These are phyloP conservation scores for Fusarium hainanense DNA, from an alignment of 2,329 filamentous ascomycete species.

Conservation along the genomic window DNA sequence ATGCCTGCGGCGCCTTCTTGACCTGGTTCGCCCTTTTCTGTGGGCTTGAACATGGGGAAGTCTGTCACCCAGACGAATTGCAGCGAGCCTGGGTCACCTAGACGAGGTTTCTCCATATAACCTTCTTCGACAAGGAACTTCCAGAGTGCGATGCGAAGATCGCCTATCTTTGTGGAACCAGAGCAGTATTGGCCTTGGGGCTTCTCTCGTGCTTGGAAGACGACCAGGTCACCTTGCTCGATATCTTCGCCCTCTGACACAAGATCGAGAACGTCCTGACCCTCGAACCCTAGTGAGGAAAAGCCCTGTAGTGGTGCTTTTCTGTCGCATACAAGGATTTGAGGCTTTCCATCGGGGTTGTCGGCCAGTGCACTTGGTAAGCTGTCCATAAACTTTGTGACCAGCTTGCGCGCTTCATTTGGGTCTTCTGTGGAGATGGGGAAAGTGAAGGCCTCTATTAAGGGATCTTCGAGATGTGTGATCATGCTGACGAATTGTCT, in stretches of 20 bases:
- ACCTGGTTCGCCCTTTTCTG: constrained; percentile 71
- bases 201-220: constrained; percentile 81
- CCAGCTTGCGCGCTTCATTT: constrained; percentile 69
- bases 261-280: constrained; percentile 66
- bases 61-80: constrained; percentile 86
- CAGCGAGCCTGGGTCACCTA: constrained; percentile 59
- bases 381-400: constrained; percentile 76
- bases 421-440: constrained; percentile 63
- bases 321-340: constrained; percentile 79
- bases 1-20: constrained; percentile 86
- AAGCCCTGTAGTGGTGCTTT: constrained; percentile 80
- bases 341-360: constrained; percentile 82
- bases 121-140: constrained; percentile 72
- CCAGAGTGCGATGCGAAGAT: constrained; percentile 77
- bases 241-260: constrained; percentile 57
- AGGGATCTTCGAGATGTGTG: constrained; percentile 72
- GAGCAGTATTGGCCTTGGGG: constrained; percentile 64
- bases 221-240: constrained; percentile 75
- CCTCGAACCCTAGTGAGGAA: constrained; percentile 74
- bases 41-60: constrained; percentile 92
- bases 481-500: constrained; percentile 80
- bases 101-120: constrained; percentile 59
- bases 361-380: constrained; percentile 69
- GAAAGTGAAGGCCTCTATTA: constrained; percentile 81
- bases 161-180: constrained; percentile 78